A percentile compares a stretch with the other conserved stretches of the same genome.
Evolutionary conservation across 257 asterid genomes (phyloP).

Genomic region (Lantana camara): DNA sequence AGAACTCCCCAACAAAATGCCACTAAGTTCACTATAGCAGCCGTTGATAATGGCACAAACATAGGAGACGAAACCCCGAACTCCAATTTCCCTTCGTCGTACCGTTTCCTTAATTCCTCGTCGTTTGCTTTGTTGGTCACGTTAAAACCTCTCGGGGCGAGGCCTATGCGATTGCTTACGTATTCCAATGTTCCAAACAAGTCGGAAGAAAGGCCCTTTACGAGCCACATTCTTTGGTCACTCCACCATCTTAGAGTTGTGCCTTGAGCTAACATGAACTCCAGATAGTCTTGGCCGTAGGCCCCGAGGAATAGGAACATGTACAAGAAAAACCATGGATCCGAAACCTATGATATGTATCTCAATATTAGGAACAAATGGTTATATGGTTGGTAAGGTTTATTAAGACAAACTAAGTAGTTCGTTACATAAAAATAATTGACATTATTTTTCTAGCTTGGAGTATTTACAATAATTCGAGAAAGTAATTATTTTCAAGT

Average conservation of each 20-base stretch:
- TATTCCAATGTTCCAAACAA: slow-evolving; percentile 57
- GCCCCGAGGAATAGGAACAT: slow-evolving; percentile 61
- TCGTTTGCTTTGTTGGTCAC: slow-evolving; percentile 71
- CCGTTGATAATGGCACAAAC: slow-evolving; percentile 57
- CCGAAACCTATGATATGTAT: slow-evolving; percentile 45
- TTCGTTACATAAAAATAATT: too few species aligned
- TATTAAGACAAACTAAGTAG: too few species aligned
- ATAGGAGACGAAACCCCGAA: slow-evolving; percentile 70
- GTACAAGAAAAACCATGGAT: slow-evolving; percentile 58
- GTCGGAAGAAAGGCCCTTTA: slow-evolving; percentile 53
- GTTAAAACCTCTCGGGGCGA: slow-evolving; percentile 52
- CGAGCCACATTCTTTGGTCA: slow-evolving; percentile 83
- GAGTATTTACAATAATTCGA: too few species aligned
- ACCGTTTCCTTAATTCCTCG: slow-evolving; percentile 52
- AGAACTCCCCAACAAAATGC: slow-evolving; percentile 38
- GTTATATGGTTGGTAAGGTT: too few species aligned
- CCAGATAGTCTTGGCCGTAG: slow-evolving; percentile 61
- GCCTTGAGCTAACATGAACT: slow-evolving; percentile 52
- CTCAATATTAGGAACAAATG: too few species aligned
- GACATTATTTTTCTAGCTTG: too few species aligned
- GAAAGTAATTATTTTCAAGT: background rate
- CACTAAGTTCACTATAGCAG: slow-evolving; percentile 46
- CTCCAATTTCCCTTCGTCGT: slow-evolving; percentile 58
- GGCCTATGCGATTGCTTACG: slow-evolving; percentile 51
- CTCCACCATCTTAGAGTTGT: slow-evolving; percentile 72